Percentiles rank a stretch among this genome's conserved stretches.
These are phyloP conservation scores for Paecilomyces dactylethromorphus DNA, from an alignment of 2,329 filamentous ascomycete species.

Conservation along the genomic window DNA sequence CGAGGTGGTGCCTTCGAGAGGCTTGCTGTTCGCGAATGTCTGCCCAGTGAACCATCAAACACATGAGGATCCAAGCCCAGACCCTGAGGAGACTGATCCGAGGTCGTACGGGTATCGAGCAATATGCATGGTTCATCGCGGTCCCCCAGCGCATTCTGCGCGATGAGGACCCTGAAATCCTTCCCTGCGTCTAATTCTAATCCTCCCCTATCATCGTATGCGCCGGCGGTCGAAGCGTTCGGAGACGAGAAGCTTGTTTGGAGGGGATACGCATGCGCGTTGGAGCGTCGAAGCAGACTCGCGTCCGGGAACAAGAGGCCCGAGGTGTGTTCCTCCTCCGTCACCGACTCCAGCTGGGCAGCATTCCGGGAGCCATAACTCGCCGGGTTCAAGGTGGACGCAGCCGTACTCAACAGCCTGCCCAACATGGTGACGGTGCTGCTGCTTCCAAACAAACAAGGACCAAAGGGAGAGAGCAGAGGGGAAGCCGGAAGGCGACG, in stretches of 20 bases:
- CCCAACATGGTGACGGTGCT: constrained; percentile 32
- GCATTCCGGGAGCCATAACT: constrained; percentile 30
- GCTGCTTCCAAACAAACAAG: constrained; percentile 7
- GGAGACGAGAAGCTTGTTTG: constrained; percentile 38
- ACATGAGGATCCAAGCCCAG: constrained; percentile 29
- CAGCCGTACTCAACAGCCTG: constrained; percentile 37
- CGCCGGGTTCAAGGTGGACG: constrained; percentile 37
- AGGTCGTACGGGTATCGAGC: constrained; percentile 34
- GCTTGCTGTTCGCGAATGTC: constrained; percentile 34
- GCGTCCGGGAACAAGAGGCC: constrained; percentile 42
- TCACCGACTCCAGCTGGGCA: constrained; percentile 40
- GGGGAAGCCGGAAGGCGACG: background rate
- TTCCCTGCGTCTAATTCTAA: constrained; percentile 38
- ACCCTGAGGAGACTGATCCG: constrained; percentile 21
- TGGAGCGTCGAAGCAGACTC: constrained; percentile 34
- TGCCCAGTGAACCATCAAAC: constrained; percentile 19
- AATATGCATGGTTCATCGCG: constrained; percentile 40
- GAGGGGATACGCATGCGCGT: constrained; percentile 33
- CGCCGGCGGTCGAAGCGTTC: constrained; percentile 34
- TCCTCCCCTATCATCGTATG: constrained; percentile 42
- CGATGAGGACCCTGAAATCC: constrained; percentile 41
- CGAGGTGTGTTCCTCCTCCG: constrained; percentile 44
- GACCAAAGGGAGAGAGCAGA: constrained; percentile 6
- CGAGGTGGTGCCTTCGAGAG: constrained; percentile 26
- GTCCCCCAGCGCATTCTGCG: constrained; percentile 43